Evolutionary conservation across 345 rosid species (phyloP).

Genomic region (Syzygium grande): DNA sequence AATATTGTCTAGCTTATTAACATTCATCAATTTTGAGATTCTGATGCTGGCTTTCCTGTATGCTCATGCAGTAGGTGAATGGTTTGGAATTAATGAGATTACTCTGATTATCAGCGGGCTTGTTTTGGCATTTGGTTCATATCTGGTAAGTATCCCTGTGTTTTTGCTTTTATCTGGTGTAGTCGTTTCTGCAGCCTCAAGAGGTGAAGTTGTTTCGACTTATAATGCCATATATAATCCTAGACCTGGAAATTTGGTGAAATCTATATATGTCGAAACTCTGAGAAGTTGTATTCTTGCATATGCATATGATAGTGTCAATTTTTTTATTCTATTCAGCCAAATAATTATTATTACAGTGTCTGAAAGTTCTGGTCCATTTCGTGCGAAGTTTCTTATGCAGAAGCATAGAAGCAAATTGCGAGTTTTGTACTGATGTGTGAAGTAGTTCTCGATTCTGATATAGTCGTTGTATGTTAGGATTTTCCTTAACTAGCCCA

Average conservation of each 20-base stretch:
- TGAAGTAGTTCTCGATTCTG: not conserved
- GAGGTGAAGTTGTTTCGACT: not conserved
- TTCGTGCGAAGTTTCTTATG: not conserved
- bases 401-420: not conserved
- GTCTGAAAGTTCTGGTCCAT: not conserved
- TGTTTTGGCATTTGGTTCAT: slow-evolving; percentile 1
- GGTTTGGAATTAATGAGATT: not conserved
- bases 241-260: not conserved
- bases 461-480: not conserved
- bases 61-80: not conserved
- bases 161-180: not conserved
- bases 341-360: not conserved
- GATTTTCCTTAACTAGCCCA: not conserved
- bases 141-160: slow-evolving; percentile 2
- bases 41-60: not conserved
- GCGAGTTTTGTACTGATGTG: not conserved
- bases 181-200: not conserved
- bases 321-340: not conserved
- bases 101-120: not conserved
- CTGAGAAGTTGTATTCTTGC: not conserved
- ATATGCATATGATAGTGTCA: not conserved
- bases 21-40: not conserved
- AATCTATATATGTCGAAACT: not conserved
- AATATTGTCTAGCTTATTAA: not conserved
- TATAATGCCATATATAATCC: not conserved